Conservation (phyloP, 345 rosid genomes). For the Moringa oleifera region DNA sequence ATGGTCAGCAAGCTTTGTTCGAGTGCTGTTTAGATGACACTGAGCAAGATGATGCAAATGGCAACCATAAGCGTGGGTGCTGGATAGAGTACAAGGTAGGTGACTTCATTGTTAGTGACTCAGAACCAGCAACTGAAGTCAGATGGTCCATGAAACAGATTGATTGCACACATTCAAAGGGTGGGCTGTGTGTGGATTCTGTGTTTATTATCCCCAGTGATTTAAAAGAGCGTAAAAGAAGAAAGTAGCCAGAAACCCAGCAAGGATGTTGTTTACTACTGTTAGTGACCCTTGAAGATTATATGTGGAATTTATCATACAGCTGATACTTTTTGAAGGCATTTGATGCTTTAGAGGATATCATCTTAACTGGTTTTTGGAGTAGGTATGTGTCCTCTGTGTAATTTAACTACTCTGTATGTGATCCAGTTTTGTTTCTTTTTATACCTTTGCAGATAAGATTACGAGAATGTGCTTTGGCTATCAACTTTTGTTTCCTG, state of each 20-base stretch:
- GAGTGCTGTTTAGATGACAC: conserved; percentile 56
- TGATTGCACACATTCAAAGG: conserved; percentile 93
- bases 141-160: conserved; percentile 91
- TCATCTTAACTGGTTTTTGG: conserved; percentile 30
- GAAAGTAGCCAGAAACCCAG: conserved; percentile 28
- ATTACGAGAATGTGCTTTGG: conserved; percentile 20
- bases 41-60: conserved; percentile 40
- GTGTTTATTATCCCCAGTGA: conserved; percentile 76
- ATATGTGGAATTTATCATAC: conserved; percentile 22
- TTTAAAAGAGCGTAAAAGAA: conserved; percentile 47
- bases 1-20: conserved; percentile 58
- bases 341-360: conserved; percentile 28
- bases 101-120: conserved; percentile 54
- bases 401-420: conserved; percentile 22
- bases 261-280: conserved; percentile 14
- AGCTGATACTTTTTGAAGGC: conserved; percentile 34
- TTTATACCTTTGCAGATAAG: conserved; percentile 21
- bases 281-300: conserved; percentile 18
- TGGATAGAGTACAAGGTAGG: conserved; percentile 87
- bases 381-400: conserved; percentile 30
- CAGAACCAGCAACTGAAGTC: conserved; percentile 62
- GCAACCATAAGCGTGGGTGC: conserved; percentile 77
- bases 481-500: conserved; percentile 16
- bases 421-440: conserved; percentile 32
- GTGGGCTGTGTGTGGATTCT: conserved; percentile 89